Conservation (phyloP, 805 yeast genomes). For the Pichia pseudocactophila region DNA sequence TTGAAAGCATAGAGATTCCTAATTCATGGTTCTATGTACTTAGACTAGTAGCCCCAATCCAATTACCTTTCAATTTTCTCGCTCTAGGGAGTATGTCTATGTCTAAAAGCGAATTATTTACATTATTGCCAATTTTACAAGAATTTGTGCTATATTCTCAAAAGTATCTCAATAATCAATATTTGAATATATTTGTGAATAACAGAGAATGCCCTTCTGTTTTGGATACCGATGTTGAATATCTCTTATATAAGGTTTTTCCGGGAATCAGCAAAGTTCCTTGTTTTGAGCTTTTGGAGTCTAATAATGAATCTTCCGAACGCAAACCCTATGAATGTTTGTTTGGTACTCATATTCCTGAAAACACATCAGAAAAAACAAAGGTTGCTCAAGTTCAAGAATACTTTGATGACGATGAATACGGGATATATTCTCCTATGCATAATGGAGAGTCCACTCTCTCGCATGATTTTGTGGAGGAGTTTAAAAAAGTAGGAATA, state of each 20-base stretch:
- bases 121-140: constrained; percentile 26
- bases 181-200: constrained; percentile 6
- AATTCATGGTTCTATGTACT: constrained; percentile 63
- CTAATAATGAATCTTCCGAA: constrained; percentile 6
- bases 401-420: constrained; percentile 34
- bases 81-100: constrained; percentile 27
- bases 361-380: background rate
- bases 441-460: constrained; percentile 8
- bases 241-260: constrained; percentile 16
- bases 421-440: constrained; percentile 26
- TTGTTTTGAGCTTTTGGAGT: constrained; percentile 20
- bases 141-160: constrained; percentile 23
- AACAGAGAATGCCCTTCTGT: constrained; percentile 18
- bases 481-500: constrained; percentile 3
- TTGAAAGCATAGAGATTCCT: constrained; percentile 29
- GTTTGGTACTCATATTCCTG: constrained; percentile 12
- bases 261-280: constrained; percentile 22
- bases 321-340: constrained; percentile 21
- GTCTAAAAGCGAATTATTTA: constrained; percentile 13
- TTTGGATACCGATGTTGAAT: constrained; percentile 17
- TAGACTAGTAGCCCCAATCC: constrained; percentile 51
- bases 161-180: constrained; percentile 7
- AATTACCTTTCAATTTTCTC: constrained; percentile 50
- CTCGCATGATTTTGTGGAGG: background rate
- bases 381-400: background rate